Evolutionary conservation across 228 moss, liverwort and hornwort species (phyloP).

Genomic region (Sphagnum magellanicum): DNA sequence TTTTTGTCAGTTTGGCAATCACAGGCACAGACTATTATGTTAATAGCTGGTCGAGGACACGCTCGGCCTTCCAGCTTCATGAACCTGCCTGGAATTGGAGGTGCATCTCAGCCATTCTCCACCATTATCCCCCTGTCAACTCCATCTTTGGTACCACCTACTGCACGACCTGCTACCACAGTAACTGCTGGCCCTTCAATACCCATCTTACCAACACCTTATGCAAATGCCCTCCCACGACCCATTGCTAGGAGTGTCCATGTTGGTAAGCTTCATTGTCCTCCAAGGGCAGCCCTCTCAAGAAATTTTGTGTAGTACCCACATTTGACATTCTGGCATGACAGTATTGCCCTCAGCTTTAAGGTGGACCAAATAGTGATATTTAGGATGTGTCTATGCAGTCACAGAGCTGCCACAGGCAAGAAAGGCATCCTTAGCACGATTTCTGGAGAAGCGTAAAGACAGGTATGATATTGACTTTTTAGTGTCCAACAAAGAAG

Average conservation of each 20-base stretch:
- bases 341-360: neutral
- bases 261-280: slow-evolving; percentile 1
- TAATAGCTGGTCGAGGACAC: slow-evolving; percentile 34
- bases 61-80: slow-evolving; percentile 22
- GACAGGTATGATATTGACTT: slow-evolving; percentile 40
- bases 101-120: slow-evolving; percentile 15
- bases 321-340: neutral
- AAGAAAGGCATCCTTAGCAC: slow-evolving; percentile 75
- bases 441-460: slow-evolving; percentile 89
- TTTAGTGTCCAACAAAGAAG: neutral
- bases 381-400: neutral
- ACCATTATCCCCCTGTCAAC: slow-evolving; percentile 19
- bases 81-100: slow-evolving; percentile 10
- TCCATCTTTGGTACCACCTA: slow-evolving; percentile 22
- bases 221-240: slow-evolving; percentile 3
- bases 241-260: neutral
- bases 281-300: neutral
- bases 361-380: neutral
- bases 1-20: neutral
- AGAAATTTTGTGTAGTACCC: neutral
- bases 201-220: neutral
- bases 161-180: slow-evolving; percentile 3
- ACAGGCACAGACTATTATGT: slow-evolving; percentile 50
- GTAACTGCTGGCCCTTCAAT: neutral
- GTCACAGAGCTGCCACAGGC: slow-evolving; percentile 75